Base-by-base conservation (phyloP, 179 eudicot species). In the Pouteria campechiana region DNA sequence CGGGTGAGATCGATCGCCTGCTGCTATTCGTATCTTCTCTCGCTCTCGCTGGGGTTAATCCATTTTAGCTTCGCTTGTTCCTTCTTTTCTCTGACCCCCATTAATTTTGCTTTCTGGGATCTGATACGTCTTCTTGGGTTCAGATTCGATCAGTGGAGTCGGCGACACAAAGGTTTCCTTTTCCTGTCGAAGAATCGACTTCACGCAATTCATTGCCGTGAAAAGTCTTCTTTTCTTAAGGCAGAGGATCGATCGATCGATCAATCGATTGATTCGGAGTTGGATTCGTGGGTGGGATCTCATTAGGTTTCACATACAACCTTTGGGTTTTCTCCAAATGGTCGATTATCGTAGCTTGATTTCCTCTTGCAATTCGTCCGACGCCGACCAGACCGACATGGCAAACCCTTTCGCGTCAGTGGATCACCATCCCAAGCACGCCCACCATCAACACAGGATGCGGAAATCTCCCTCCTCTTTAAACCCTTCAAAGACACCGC, bases 321-420 rank as follows among this genome's bases (percentile, higher is more conserved):
- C 28, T 57, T 54, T 62, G 46, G 57, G 58, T 53, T 47, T 37
- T 31, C 36, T 56, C 56, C 79, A 73, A 69, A 82, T 86, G 93
- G 75, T 78, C 46, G 54, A 54, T 69, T 46, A 55, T 20, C 55
- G 60, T 41, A 60, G 48, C 54, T 25, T 67, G 36, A 65, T 61
- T 48, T 25, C 59, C 42, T 44, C 23, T 2, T 46, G n/a, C 48
- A 46, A 53, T n/a, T n/a, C n/a, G 18, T 29, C 75, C 32, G 54
- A 60, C 64, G 72, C 74, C 41, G 74, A 66, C 44, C 60, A 67
- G 13, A 19, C 38, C 39, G 53, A 36, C 55, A 85, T 78, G 96
- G 59, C 85, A 1, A 75, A 65, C 38, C 60, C 78, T 9, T 58
- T 64, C 60, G 72, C 67, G 49, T 54, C 67, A 14, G 36, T 58